Evolutionary conservation across 768 basidiomycete genomes (phyloP).

Genomic region (Basidioascus undulatus): DNA sequence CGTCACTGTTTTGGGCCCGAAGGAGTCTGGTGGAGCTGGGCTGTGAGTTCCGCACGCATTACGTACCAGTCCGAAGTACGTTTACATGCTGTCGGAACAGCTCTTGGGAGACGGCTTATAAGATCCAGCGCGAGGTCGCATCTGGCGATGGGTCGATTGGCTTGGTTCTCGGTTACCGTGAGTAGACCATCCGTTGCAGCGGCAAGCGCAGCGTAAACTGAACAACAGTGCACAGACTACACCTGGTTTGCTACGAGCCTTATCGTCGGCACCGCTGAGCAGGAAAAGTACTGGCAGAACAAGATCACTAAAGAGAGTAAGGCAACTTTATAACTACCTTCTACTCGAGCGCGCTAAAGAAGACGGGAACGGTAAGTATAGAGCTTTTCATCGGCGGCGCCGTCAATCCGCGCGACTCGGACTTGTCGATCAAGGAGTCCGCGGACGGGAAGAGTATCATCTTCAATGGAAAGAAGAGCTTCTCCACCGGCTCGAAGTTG

Average conservation of each 20-base stretch:
- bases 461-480: constrained; percentile 2
- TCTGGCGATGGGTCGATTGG: background rate
- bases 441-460: background rate
- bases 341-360: no score
- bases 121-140: background rate
- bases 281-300: background rate
- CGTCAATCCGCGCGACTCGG: constrained; percentile 2
- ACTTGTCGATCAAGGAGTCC: background rate
- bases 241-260: background rate
- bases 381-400: constrained; percentile 1
- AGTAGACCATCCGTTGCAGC: no score
- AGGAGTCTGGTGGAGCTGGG: background rate
- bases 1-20: background rate
- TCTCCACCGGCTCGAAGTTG: constrained; percentile 3
- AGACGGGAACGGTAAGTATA: no score
- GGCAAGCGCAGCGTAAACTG: no score
- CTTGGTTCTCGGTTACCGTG: constrained; percentile 1
- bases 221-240: no score
- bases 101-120: background rate
- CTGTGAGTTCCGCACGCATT: no score
- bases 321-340: no score
- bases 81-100: no score
- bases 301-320: background rate
- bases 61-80: no score
- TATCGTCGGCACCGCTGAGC: background rate